Base-by-base conservation (phyloP, 441 rosid species). In the Theobroma grandiflorum region DNA sequence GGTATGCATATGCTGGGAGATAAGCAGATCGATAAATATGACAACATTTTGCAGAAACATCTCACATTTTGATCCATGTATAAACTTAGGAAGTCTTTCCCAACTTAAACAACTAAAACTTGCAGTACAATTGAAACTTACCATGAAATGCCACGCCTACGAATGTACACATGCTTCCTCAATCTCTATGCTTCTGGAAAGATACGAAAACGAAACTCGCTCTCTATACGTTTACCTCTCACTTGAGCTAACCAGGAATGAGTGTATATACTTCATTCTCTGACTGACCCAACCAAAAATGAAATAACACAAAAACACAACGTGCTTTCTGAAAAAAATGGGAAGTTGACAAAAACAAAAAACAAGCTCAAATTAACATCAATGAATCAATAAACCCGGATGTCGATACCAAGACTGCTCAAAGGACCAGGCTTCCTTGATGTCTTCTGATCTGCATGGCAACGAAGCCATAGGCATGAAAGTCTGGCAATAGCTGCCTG, bases 401-500 rank as follows among this genome's bases (percentile, higher is more conserved):
- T 74, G 66, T 61, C 81, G 11, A 78, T 74, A 73, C 79, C 57
- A 52, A 59, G 47, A 58, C 82, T 72, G 37, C 79, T 72, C 71
- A 86, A 67, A 9, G 42, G 80, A 71, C 62, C 76, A 42, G 63
- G 59, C 77, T 84, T 78, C 20, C 43, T 33, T 3, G 85, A 74
- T 40, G 79, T 20, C 58, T 79, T 81, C 61, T 42, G 73, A 82
- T 58, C 80, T 2, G 69, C 47, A 12, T 66, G 76, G 82, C 67
- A 77, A 6, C 79, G 53, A 40, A 72, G 73, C 85, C 89, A 80
- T 33, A 82, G 71, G 59, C 75, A 80, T 15, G 87, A 80, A 58
- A 86, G 78, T 75, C 82, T 86, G 64, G 84, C 63, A 11, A 82
- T 53, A 2, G 84, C 85, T 26, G 87, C 84, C 52, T 67, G 85